phyloP scores from a whole-genome alignment of 2,329 filamentous ascomycete genomes.

The Bipolaris oryzae region DNA sequence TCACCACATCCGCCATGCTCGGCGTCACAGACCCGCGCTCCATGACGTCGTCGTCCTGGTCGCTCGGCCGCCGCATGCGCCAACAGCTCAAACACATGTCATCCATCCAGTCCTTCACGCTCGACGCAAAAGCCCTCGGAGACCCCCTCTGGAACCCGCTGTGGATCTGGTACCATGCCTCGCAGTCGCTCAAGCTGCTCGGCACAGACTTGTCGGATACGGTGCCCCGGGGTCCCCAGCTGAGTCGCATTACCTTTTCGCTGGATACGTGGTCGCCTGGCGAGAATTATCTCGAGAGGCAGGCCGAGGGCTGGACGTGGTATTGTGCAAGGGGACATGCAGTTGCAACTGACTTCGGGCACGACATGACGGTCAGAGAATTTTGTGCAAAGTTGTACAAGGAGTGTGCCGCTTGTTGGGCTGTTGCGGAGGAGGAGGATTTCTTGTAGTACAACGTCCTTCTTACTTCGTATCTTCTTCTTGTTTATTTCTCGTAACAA shows the following conservation, averaged over 20 bases:
- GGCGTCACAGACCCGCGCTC: slow-evolving; percentile 44
- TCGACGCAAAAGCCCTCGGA: slow-evolving; percentile 44
- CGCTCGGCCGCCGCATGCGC: slow-evolving; percentile 36
- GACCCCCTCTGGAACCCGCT: slow-evolving; percentile 50
- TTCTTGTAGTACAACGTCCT: not conserved
- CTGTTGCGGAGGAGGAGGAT: slow-evolving; percentile 15
- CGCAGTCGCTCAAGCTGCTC: slow-evolving; percentile 42
- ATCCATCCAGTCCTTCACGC: slow-evolving; percentile 28
- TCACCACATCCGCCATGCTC: slow-evolving; percentile 45
- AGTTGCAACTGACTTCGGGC: slow-evolving; percentile 28
- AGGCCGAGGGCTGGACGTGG: slow-evolving; percentile 42
- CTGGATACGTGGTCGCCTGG: slow-evolving; percentile 46
- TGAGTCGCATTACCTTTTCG: slow-evolving; percentile 43
- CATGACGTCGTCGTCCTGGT: slow-evolving; percentile 42
- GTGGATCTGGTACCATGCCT: slow-evolving; percentile 49
- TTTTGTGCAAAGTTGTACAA: slow-evolving; percentile 40
- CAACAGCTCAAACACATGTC: slow-evolving; percentile 29
- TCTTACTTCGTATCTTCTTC: not conserved
- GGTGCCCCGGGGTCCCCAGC: slow-evolving; percentile 19
- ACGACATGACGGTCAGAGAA: slow-evolving; percentile 35
- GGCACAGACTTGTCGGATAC: slow-evolving; percentile 23
- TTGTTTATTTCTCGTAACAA: not conserved
- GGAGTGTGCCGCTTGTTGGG: slow-evolving; percentile 34
- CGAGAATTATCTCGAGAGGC: slow-evolving; percentile 41
- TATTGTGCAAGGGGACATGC: slow-evolving; percentile 38